Base-by-base conservation (phyloP, 139 green algal species). In the Nannochloris sp. region DNA sequence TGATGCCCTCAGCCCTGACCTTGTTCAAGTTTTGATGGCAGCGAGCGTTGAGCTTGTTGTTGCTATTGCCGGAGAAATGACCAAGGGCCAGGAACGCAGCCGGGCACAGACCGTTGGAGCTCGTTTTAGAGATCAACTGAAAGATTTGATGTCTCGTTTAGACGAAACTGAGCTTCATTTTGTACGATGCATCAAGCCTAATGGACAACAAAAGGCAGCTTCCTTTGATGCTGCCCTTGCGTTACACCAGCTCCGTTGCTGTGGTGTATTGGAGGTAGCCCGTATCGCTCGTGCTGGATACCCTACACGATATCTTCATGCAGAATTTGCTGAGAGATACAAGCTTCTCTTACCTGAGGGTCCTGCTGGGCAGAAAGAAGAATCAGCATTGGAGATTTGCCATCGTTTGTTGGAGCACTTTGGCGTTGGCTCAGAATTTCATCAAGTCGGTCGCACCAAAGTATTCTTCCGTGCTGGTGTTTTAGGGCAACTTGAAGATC, bases 161-260 rank as follows among this genome's bases (percentile, higher is more conserved):
- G 85, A 95, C 62, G 51, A 46, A 12, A 38, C 54, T 32, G 36
- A 51, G 31, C 37, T 44, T 57, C 92, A 97, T 81, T 98, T 97
- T 73, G 87, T 98, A 51, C 87, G 92, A 66, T 97, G 92, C 83
- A 93, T 98, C 76, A 98, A 98, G 82, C 92, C 92, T 38, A 98
- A 98, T 56, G 55, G 61, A 12, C 25, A 61, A 44, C 81, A 89
- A 31, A 51, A 60, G 33, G 76, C 92, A 5, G 65, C 67, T 37
- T 65, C 12, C 1, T 95, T 96, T 69, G 83, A 96, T 29, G 64
- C 70, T 2, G 15, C 55, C 2, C 82, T 91, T 34, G 79, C 90
- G 30, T 81, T 97, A 72, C 85, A 96, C 48, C 92, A 98, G 78
- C 88, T 98, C 61, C 75, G 91, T n/a, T 97, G 90, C 76, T 94